Conservation (phyloP, 2,329 filamentous ascomycete genomes). For the Malbranchea zuffiana region DNA sequence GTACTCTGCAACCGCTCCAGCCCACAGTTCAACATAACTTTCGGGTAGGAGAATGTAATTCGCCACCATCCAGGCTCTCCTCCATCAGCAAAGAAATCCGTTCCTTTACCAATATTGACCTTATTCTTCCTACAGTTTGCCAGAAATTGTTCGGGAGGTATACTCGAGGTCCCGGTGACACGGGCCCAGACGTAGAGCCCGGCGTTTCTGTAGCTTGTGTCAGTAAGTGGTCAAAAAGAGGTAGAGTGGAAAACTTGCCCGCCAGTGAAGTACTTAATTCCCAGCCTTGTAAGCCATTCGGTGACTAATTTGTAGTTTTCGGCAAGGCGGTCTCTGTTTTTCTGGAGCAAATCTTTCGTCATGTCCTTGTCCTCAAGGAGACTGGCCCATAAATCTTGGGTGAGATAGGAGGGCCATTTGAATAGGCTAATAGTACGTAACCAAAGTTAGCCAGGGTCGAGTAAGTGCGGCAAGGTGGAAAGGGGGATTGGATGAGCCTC, state of each 20-base stretch:
- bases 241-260: neutral
- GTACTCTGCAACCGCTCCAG: neutral
- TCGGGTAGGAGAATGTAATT: neutral
- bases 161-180: neutral
- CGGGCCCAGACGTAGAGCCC: neutral
- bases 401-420: neutral
- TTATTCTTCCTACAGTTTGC: neutral
- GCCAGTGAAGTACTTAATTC: neutral
- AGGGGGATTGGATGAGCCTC: neutral
- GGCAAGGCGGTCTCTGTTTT: neutral
- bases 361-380: neutral
- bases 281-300: neutral
- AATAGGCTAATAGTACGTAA: neutral
- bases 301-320: neutral
- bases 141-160: neutral
- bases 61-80: neutral
- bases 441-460: neutral
- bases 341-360: neutral
- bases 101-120: neutral
- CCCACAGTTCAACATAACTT: neutral
- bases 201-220: neutral
- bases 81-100: neutral
- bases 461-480: neutral
- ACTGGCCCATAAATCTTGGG: neutral
- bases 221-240: neutral